These are phyloP conservation scores for Monosporozyma yasuniensis DNA, from an alignment of 805 yeast species.

Conservation along the genomic window DNA sequence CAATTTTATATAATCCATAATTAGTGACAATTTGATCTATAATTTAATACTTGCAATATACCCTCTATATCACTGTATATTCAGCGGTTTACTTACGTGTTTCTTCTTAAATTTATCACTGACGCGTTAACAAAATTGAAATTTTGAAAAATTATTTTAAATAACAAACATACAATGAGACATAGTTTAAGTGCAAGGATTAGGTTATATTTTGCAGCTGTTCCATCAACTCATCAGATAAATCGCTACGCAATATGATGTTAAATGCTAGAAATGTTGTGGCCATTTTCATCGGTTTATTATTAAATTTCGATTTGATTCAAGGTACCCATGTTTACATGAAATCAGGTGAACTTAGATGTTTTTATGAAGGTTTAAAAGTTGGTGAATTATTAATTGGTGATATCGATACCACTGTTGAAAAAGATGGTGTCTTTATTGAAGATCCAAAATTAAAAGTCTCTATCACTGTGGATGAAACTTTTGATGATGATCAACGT, in stretches of 20 bases:
- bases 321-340: constrained; percentile 60
- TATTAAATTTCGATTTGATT: not conserved
- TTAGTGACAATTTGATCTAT: no score
- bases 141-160: not conserved
- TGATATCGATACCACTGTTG: constrained; percentile 60
- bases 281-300: not conserved
- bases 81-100: not conserved
- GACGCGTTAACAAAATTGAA: not conserved
- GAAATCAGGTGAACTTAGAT: constrained; percentile 63
- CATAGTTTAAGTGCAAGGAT: not conserved
- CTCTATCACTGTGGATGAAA: constrained; percentile 39
- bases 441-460: constrained; percentile 50
- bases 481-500: constrained; percentile 74
- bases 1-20: no score
- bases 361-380: constrained; percentile 78
- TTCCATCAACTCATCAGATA: not conserved
- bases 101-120: not conserved
- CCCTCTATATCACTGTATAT: not conserved
- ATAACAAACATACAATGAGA: not conserved
- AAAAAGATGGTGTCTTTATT: constrained; percentile 37
- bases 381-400: constrained; percentile 76
- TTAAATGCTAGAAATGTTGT: not conserved
- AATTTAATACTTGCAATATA: not conserved
- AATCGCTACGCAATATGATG: not conserved
- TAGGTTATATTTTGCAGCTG: not conserved